Evolutionary conservation across 2,329 filamentous ascomycete species (phyloP).

Genomic region (Bertia moriformis): DNA sequence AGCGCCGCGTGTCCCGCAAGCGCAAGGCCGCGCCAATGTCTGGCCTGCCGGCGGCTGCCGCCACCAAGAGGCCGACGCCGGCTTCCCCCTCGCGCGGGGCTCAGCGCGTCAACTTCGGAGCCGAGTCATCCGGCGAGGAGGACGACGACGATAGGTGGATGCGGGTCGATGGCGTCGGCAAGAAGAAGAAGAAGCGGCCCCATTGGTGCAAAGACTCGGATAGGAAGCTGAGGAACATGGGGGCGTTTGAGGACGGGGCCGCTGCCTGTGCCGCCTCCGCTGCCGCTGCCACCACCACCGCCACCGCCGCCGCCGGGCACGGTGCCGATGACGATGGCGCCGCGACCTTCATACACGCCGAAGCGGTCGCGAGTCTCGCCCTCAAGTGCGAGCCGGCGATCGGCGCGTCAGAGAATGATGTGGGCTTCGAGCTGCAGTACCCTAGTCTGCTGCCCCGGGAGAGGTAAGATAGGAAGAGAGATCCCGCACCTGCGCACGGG

Average conservation of each 20-base stretch:
- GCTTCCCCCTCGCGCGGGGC: too few relatives aligned
- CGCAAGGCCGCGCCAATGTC: background rate
- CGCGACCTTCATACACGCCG: slow-evolving; percentile 37
- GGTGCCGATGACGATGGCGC: background rate
- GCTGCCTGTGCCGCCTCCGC: too few relatives aligned
- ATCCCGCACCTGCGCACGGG: slow-evolving; percentile 1
- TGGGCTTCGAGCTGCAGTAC: slow-evolving; percentile 64
- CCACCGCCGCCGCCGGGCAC: too few relatives aligned
- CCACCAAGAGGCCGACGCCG: background rate
- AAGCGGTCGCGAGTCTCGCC: slow-evolving; percentile 34
- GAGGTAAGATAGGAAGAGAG: slow-evolving; percentile 43
- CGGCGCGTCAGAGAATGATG: slow-evolving; percentile 32
- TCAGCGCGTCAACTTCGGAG: too few relatives aligned
- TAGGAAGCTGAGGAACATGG: background rate
- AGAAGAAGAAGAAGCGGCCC: background rate
- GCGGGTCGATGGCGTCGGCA: background rate
- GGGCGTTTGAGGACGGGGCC: background rate
- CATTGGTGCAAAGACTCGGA: background rate
- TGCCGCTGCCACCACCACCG: too few relatives aligned
- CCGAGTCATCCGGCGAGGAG: background rate
- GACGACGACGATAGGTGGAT: background rate
- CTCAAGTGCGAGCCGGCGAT: slow-evolving; percentile 34
- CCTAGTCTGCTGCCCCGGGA: slow-evolving; percentile 60
- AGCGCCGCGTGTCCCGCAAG: background rate
- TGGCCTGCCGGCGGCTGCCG: background rate